A percentile compares a stretch with the other conserved stretches of the same genome.
These are phyloP conservation scores for Sphaerulina populicola DNA, from an alignment of 2,329 filamentous ascomycete species.

Conservation along the genomic window DNA sequence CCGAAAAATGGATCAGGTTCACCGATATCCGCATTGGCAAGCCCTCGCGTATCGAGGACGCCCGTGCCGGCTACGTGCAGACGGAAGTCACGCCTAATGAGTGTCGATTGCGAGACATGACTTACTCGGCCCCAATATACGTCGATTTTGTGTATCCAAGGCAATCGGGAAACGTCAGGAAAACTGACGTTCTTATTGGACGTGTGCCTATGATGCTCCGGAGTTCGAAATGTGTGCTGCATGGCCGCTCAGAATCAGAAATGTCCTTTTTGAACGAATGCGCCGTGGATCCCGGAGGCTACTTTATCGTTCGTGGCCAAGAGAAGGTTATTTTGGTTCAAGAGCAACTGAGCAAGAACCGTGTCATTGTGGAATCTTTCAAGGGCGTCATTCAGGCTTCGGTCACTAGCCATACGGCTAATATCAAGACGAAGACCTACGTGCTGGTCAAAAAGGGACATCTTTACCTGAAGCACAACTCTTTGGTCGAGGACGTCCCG, in stretches of 20 bases:
- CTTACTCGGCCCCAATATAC: constrained; percentile 90
- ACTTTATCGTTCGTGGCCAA: constrained; percentile 95
- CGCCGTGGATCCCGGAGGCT: constrained; percentile 88
- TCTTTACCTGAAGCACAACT: constrained; percentile 84
- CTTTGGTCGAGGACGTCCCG: constrained; percentile 84
- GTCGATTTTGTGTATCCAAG: constrained; percentile 87
- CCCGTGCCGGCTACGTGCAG: constrained; percentile 59
- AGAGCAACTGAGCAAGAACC: constrained; percentile 97
- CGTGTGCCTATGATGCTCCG: constrained; percentile 95
- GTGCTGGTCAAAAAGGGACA: constrained; percentile 89
- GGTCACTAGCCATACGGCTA: constrained; percentile 94
- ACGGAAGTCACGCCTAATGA: constrained; percentile 78
- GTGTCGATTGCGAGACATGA: constrained; percentile 91
- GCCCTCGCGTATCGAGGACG: constrained; percentile 70
- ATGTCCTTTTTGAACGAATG: constrained; percentile 95
- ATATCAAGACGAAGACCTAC: constrained; percentile 96
- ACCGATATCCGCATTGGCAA: constrained; percentile 73
- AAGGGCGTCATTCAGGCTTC: constrained; percentile 92
- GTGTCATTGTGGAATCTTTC: constrained; percentile 94
- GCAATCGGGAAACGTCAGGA: constrained; percentile 66
- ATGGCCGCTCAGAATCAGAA: constrained; percentile 71
- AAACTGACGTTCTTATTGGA: constrained; percentile 68
- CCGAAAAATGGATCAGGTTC: constrained; percentile 73
- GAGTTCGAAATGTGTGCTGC: constrained; percentile 84
- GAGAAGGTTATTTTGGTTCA: constrained; percentile 98